Evolutionary conservation across 495 filamentous ascomycete species (phyloP).

Genomic region (Aspergillus saccharolyticus): DNA sequence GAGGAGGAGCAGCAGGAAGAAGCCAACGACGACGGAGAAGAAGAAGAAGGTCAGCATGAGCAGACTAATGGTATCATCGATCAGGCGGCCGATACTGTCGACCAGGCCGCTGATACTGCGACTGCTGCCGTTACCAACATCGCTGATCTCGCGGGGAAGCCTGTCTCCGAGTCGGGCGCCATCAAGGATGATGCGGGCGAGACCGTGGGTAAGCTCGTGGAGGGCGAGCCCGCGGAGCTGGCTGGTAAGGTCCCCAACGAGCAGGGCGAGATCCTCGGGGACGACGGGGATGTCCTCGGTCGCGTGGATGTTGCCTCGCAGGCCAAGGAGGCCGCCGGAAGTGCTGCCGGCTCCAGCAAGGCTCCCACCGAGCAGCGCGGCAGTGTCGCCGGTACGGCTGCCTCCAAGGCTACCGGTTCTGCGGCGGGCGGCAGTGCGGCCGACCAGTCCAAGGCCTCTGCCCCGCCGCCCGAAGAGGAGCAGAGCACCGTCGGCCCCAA

Average conservation of each 20-base stretch:
- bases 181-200: slow-evolving; percentile 53
- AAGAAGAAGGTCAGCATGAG: slow-evolving; percentile 21
- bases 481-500: slow-evolving; percentile 23
- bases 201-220: slow-evolving; percentile 51
- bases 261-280: slow-evolving; percentile 60
- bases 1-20: slow-evolving; percentile 36
- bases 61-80: slow-evolving; percentile 30
- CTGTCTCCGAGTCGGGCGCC: slow-evolving; percentile 26
- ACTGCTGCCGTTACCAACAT: not conserved
- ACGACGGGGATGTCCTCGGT: slow-evolving; percentile 61
- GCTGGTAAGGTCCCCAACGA: slow-evolving; percentile 55
- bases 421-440: not conserved
- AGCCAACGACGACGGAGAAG: too few species aligned
- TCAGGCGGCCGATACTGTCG: slow-evolving; percentile 26
- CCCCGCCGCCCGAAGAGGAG: not conserved
- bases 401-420: not conserved
- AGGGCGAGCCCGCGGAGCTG: slow-evolving; percentile 58
- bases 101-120: not conserved
- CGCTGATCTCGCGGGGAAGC: not conserved
- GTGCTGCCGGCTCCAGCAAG: not conserved
- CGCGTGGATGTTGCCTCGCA: slow-evolving; percentile 48
- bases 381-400: not conserved
- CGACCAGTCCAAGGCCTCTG: not conserved
- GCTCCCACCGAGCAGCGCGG: not conserved
- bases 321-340: slow-evolving; percentile 1